phyloP scores from a whole-genome alignment of 768 basidiomycete species.

The Tephrocybe sp. region DNA sequence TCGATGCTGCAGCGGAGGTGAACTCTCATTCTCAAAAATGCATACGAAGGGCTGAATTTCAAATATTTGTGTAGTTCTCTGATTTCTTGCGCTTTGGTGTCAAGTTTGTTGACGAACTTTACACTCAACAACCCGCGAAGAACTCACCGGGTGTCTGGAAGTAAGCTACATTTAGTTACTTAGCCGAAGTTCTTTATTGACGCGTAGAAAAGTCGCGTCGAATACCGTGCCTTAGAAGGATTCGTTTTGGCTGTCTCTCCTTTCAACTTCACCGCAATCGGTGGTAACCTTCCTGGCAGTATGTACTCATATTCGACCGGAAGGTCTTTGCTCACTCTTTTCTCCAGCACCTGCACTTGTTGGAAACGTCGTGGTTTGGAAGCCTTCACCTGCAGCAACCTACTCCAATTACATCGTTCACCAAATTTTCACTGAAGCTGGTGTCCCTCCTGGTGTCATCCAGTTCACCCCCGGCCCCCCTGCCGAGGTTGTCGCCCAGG shows the following conservation, averaged over 20 bases:
- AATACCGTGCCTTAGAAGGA: conserved; percentile 97
- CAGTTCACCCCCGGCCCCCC: conserved; percentile 95
- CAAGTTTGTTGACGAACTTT: conserved; percentile 94
- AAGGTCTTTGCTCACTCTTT: conserved; percentile 4
- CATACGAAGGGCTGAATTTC: not conserved
- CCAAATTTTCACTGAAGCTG: conserved; percentile 91
- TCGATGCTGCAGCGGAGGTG: conserved; percentile 96
- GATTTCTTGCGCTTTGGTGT: conserved; percentile 98
- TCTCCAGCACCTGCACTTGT: conserved; percentile 79
- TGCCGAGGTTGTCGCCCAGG: conserved; percentile 80
- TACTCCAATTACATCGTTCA: conserved; percentile 93
- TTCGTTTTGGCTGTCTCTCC: conserved; percentile 98
- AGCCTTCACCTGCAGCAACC: conserved; percentile 92
- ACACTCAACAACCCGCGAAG: conserved; percentile 83
- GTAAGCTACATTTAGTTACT: conserved; percentile 45
- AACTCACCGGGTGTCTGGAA: conserved; percentile 93
- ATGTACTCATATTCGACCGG: not conserved
- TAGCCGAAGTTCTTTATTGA: conserved; percentile 1
- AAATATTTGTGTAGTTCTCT: conserved; percentile 52
- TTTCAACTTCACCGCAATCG: conserved; percentile 98
- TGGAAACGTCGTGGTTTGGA: conserved; percentile 96
- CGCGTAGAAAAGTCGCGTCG: conserved; percentile 64
- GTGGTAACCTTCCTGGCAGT: conserved; percentile 84
- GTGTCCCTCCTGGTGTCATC: conserved; percentile 90
- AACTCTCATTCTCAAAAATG: not conserved